phyloP scores from a whole-genome alignment of 805 yeast genomes.

The Hanseniaspora thailandica region DNA sequence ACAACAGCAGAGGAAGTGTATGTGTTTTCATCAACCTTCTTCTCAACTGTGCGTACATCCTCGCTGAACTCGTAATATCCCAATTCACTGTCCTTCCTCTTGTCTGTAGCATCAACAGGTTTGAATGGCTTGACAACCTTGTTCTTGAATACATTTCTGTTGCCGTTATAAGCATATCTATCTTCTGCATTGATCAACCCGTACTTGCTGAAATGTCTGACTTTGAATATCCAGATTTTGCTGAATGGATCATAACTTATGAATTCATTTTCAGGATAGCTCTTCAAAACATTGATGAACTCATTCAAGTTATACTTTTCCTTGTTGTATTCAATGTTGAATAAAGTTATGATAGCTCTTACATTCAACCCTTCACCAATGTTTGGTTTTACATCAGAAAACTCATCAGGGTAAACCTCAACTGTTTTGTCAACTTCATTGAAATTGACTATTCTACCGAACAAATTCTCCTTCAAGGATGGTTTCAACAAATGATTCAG shows the following conservation, averaged over 20 bases:
- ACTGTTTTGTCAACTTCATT: conserved; percentile 36
- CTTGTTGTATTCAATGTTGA: conserved; percentile 42
- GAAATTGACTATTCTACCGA: conserved; percentile 38
- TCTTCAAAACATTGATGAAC: conserved; percentile 41
- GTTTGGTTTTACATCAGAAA: conserved; percentile 37
- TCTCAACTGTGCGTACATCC: neutral
- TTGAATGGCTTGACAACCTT: neutral
- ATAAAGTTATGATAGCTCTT: conserved; percentile 62
- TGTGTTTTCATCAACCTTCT: neutral
- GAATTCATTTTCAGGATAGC: conserved; percentile 60
- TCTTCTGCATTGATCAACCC: conserved; percentile 54
- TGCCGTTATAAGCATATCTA: conserved; percentile 2
- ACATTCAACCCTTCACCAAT: conserved; percentile 62
- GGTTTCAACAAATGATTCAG: conserved; percentile 38
- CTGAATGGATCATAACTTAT: conserved; percentile 66
- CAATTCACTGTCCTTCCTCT: neutral
- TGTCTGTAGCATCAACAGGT: neutral
- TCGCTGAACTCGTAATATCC: neutral
- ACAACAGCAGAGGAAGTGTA: neutral
- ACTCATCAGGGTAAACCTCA: conserved; percentile 50
- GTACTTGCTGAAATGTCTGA: conserved; percentile 90
- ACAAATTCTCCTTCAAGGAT: conserved; percentile 27
- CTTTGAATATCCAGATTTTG: conserved; percentile 68
- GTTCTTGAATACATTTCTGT: conserved; percentile 11
- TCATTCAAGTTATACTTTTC: conserved; percentile 27